Percentiles rank a stretch among this genome's conserved stretches.
These are phyloP conservation scores for Neurospora sp. DNA, from an alignment of 495 filamentous ascomycete genomes.

Conservation along the genomic window DNA sequence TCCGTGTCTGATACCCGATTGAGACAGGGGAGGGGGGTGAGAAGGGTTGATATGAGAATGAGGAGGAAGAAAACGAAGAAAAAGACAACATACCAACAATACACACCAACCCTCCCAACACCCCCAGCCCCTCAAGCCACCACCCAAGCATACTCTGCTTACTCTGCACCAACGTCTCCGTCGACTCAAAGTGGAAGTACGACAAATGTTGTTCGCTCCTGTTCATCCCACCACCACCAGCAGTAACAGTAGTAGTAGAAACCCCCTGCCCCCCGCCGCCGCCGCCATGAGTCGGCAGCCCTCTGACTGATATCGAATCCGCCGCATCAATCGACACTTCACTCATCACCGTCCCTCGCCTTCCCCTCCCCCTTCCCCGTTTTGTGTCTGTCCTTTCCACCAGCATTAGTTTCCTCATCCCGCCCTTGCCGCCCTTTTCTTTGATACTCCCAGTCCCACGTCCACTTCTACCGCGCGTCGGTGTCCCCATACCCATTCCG, in stretches of 20 bases:
- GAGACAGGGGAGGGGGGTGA: background rate
- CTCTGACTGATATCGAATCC: background rate
- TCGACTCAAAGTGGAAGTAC: background rate
- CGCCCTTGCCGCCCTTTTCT: background rate
- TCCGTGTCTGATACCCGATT: too few species aligned
- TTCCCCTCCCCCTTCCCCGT: background rate
- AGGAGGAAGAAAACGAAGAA: background rate
- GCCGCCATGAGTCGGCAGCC: background rate
- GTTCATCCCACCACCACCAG: background rate
- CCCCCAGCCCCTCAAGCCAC: background rate
- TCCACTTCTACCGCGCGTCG: background rate
- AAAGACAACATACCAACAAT: background rate
- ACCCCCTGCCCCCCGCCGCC: background rate
- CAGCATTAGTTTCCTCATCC: background rate
- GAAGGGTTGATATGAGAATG: background rate
- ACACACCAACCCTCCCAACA: background rate
- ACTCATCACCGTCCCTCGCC: background rate
- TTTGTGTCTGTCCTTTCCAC: background rate
- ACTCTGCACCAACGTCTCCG: conserved; percentile 1
- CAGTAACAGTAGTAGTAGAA: background rate
- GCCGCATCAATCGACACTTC: background rate
- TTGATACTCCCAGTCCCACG: background rate
- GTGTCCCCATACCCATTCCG: background rate
- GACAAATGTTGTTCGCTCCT: background rate
- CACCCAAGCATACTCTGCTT: conserved; percentile 5